phyloP scores from a whole-genome alignment of 306 rosid genomes.

The Acacia melanoxylon region DNA sequence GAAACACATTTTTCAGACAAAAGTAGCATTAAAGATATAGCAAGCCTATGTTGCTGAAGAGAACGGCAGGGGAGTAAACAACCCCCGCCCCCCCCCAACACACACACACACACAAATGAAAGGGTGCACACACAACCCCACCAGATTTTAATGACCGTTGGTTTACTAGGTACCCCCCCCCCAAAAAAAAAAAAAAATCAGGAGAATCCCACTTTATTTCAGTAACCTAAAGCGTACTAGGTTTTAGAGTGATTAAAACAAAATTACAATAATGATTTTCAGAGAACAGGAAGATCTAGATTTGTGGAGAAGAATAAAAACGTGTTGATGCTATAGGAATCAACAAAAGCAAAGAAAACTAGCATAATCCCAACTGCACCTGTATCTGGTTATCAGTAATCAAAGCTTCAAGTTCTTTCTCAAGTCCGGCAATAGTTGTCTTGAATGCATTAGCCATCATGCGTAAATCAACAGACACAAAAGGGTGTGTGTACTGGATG shows the following conservation, averaged over 20 bases:
- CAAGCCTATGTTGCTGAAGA: background rate
- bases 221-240: background rate
- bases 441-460: conserved; percentile 99
- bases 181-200: background rate
- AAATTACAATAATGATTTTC: background rate
- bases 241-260: background rate
- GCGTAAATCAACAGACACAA: conserved; percentile 83
- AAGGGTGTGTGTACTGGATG: conserved; percentile 72
- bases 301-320: background rate
- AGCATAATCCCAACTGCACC: conserved; percentile 50
- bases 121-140: background rate
- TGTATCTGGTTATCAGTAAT: conserved; percentile 94
- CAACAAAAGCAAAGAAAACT: conserved; percentile 2
- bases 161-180: no score
- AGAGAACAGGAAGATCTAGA: background rate
- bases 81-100: background rate
- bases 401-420: conserved; percentile 97
- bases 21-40: background rate
- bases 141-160: no score
- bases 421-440: conserved; percentile 83
- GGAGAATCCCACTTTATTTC: background rate
- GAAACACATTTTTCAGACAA: background rate
- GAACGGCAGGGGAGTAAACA: background rate
- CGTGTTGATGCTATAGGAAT: background rate
- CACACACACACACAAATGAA: no score